Percentiles rank a stretch among this genome's conserved stretches.
Conservation (phyloP, 2,329 filamentous ascomycete genomes). For the Ascocoryne sarcoides region DNA sequence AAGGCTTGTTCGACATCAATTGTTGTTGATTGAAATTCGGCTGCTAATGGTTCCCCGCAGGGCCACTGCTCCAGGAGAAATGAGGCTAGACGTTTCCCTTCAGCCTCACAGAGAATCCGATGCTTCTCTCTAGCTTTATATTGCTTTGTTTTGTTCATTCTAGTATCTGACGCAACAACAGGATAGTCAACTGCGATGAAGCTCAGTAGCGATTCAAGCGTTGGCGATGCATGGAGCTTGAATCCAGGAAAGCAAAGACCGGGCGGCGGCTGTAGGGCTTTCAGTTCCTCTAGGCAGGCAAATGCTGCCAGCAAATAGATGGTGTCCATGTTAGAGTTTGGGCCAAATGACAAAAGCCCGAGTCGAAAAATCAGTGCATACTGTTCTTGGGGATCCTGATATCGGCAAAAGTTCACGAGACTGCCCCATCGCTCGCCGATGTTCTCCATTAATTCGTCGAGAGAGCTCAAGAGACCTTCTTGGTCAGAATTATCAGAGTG, state of each 20-base stretch:
- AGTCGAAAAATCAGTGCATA: constrained; percentile 21
- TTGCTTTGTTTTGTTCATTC: constrained; percentile 8
- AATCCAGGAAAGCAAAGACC: constrained; percentile 7
- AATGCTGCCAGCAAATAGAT: constrained; percentile 10
- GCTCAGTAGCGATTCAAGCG: constrained; percentile 6
- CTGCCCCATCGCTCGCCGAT: constrained; percentile 26
- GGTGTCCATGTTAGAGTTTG: constrained; percentile 19
- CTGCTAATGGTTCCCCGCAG: constrained; percentile 27
- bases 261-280: constrained; percentile 5
- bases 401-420: constrained; percentile 24
- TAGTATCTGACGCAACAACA: constrained; percentile 1
- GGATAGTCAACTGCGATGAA: constrained; percentile 8
- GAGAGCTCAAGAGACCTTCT: constrained; percentile 12
- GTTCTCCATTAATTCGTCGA: constrained; percentile 24
- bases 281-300: constrained; percentile 10
- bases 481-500: constrained; percentile 1
- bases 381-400: constrained; percentile 5
- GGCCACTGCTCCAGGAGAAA: constrained; percentile 39
- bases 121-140: constrained; percentile 14
- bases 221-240: constrained; percentile 6
- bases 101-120: constrained; percentile 24
- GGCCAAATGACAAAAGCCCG: constrained; percentile 22
- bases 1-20: constrained; percentile 33
- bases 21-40: constrained; percentile 24
- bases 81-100: constrained; percentile 31